phyloP scores from a whole-genome alignment of 768 basidiomycete genomes.

The Termitomyces sp. region DNA sequence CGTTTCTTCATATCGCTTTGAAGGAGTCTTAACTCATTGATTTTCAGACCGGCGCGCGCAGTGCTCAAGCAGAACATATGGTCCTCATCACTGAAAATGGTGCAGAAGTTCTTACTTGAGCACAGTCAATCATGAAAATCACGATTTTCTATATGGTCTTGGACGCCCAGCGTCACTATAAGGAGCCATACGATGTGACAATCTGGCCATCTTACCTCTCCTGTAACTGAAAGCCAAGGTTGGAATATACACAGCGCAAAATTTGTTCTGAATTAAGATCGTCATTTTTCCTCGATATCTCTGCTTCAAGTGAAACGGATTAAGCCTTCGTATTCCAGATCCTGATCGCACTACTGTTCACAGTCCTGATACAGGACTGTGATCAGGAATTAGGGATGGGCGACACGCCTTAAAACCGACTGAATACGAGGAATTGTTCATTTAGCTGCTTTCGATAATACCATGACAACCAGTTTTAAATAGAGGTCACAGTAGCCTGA shows the following conservation, averaged over 20 bases:
- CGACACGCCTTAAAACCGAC: neutral
- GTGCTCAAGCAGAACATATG: constrained; percentile 88
- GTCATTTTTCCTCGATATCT: too few species aligned
- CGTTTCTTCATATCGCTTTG: neutral
- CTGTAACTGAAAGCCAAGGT: too few species aligned
- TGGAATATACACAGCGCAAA: too few species aligned
- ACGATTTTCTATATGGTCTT: neutral
- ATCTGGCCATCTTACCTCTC: too few species aligned
- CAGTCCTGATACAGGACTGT: too few species aligned
- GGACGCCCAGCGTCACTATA: neutral
- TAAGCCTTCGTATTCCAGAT: neutral
- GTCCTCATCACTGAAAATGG: constrained; percentile 76
- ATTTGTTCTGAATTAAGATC: too few species aligned
- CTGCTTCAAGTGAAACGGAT: neutral
- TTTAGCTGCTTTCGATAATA: too few species aligned
- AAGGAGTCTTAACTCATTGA: neutral
- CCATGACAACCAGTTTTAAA: too few species aligned
- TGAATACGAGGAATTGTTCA: neutral
- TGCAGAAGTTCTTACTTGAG: constrained; percentile 70
- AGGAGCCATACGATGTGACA: neutral
- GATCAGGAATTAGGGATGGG: too few species aligned
- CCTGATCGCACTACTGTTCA: neutral
- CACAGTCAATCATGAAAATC: neutral
- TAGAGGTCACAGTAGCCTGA: neutral
- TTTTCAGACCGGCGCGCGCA: constrained; percentile 67